These are phyloP conservation scores for Aspergillus taichungensis DNA, from an alignment of 495 filamentous ascomycete species.

Conservation along the genomic window DNA sequence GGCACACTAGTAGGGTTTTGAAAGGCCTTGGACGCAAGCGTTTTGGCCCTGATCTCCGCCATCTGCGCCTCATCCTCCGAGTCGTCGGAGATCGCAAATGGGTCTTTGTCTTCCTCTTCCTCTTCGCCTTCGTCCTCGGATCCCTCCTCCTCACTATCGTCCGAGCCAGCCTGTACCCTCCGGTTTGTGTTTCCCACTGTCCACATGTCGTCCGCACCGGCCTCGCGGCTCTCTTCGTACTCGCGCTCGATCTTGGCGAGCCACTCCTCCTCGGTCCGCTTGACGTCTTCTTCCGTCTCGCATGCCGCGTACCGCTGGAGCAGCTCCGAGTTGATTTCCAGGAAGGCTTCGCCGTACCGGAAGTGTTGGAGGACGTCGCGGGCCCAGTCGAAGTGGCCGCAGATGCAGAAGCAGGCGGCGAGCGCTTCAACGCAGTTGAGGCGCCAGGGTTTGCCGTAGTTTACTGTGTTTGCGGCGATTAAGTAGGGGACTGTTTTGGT, in stretches of 20 bases:
- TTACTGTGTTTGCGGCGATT: constrained; percentile 92
- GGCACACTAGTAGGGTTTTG: constrained; percentile 46
- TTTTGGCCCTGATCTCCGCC: constrained; percentile 77
- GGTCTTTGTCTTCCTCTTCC: constrained; percentile 48
- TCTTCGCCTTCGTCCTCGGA: constrained; percentile 40
- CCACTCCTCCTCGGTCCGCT: constrained; percentile 78
- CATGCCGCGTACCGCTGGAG: constrained; percentile 82
- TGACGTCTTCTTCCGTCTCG: constrained; percentile 74
- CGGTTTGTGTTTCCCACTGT: constrained; percentile 78
- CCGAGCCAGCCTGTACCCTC: constrained; percentile 41
- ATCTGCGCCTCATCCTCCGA: constrained; percentile 81
- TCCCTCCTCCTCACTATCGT: constrained; percentile 37
- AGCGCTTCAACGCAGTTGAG: constrained; percentile 94
- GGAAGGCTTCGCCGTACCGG: constrained; percentile 75
- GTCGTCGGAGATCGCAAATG: constrained; percentile 66
- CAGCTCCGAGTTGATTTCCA: constrained; percentile 78
- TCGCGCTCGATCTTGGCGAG: constrained; percentile 82
- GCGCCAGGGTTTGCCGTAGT: constrained; percentile 91
- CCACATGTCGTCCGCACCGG: constrained; percentile 62
- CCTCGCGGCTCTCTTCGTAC: constrained; percentile 66
- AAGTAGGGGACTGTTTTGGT: constrained; percentile 65
- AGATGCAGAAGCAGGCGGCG: constrained; percentile 86
- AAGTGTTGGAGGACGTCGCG: constrained; percentile 73
- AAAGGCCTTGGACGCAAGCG: constrained; percentile 81
- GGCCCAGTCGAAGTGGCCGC: constrained; percentile 86